Evolutionary conservation across 192 early-diverging fungal species (phyloP).

Genomic region (Backusella psychrophila): DNA sequence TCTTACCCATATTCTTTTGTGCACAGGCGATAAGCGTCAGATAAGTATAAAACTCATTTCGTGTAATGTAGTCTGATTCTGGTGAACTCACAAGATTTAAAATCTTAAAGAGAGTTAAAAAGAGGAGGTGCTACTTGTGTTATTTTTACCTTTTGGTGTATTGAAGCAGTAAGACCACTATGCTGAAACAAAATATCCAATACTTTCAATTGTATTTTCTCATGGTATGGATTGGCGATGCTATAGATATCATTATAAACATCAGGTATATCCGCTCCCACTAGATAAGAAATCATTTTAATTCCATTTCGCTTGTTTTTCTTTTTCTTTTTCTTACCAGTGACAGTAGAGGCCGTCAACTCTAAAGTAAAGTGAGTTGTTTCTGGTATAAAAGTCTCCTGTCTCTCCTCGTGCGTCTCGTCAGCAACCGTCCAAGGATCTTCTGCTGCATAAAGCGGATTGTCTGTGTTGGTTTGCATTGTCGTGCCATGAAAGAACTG

Average conservation of each 20-base stretch:
- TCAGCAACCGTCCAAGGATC: conserved; percentile 8
- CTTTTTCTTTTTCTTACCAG: neutral
- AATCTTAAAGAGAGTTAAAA: conserved; percentile 30
- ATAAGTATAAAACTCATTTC: conserved; percentile 70
- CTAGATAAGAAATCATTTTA: conserved; percentile 15
- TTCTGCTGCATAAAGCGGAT: conserved; percentile 1
- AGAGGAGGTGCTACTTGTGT: neutral
- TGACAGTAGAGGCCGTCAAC: neutral
- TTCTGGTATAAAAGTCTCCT: neutral
- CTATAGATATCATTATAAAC: conserved; percentile 49
- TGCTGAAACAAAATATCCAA: conserved; percentile 36
- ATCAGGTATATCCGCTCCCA: conserved; percentile 44
- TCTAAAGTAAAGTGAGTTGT: neutral
- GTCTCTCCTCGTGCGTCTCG: neutral
- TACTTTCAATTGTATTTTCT: conserved; percentile 41
- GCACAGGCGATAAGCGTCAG: conserved; percentile 69
- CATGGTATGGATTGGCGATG: conserved; percentile 38
- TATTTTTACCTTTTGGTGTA: conserved; percentile 36
- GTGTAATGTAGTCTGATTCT: conserved; percentile 45
- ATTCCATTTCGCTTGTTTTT: neutral
- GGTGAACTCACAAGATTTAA: conserved; percentile 45
- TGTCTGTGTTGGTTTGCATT: neutral
- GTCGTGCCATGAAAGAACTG: neutral
- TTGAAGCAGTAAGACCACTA: conserved; percentile 33
- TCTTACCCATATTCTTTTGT: conserved; percentile 74